Base-by-base conservation (phyloP, 208 protist genomes). In the Herpetomonas tarakana region DNA sequence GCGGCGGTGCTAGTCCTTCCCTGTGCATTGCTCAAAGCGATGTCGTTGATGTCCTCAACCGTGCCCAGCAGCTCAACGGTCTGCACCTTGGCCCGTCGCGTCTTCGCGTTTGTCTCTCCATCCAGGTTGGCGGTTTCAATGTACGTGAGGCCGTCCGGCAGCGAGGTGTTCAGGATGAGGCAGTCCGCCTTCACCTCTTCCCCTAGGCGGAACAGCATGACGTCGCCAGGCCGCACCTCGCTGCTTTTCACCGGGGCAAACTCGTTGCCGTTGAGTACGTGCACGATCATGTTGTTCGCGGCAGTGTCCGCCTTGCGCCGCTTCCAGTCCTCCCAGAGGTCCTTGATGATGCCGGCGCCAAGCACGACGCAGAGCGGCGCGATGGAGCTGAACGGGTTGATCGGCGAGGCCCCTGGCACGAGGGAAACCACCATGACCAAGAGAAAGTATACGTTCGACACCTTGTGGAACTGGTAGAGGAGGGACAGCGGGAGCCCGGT, bases 391-490 rank as follows among this genome's bases (percentile, higher is more conserved):
- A 89, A 76, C 3, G 97, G 95, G 55, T 81, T 89, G 28, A 97
- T 87, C 14, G 94, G 92, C 44, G 73, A 91, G 0, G 89, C 76
- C 27, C 76, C 78, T 9, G 94, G 93, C 54, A 97, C 81, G 2
- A 97, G 58, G 7, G 88, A 67, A 39, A 98, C 67, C 24, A 97
- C 65, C 53, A 89, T 90, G 18, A 97, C 82, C 4, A 98, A 39
- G 6, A 98, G 58, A 65, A 98, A 98, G 69, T 97, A 98, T 9
- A 95, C 60, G 71, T 98, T 98, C 1, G 88, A 88, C 26, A 96
- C 71, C 65, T 83, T 84, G 52, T 78, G 76, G 55, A 97, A 97
- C 70, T 98, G 95, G 31, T 81, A 93, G 16, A 91, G 54, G 22
- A 91, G 53, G 60, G 64, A 75, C 12, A 78, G 58, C 11, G 96